Evolutionary conservation across 495 filamentous ascomycete species (phyloP).

Genomic region (Talaromyces wortmannii): DNA sequence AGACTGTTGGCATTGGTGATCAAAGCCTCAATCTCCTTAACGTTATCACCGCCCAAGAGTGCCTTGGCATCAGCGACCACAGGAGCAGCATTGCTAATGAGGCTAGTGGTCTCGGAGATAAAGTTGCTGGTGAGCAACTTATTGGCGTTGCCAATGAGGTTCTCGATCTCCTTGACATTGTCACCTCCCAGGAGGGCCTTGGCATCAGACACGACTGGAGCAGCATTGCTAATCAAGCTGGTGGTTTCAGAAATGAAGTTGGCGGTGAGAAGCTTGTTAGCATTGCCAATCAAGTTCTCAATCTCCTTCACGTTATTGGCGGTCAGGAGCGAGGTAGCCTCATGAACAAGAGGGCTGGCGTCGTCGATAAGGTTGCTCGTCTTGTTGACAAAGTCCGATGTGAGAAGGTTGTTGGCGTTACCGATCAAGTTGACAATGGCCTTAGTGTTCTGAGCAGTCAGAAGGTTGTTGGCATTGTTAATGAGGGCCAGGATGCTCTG

Average conservation of each 20-base stretch:
- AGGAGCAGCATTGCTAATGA: conserved; percentile 24
- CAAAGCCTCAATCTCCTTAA: conserved; percentile 29
- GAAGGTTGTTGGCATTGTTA: conserved; percentile 17
- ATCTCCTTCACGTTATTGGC: conserved; percentile 29
- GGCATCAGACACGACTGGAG: conserved; percentile 17
- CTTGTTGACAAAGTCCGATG: conserved; percentile 28
- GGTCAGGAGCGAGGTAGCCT: conserved; percentile 33
- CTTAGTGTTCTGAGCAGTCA: conserved; percentile 30
- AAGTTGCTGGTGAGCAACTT: conserved; percentile 18
- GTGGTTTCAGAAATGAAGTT: conserved; percentile 26
- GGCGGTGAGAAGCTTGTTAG: conserved; percentile 21
- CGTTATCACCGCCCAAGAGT: conserved; percentile 20
- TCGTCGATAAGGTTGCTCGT: conserved; percentile 27
- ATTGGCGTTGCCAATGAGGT: conserved; percentile 28
- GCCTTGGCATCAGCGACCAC: conserved; percentile 7
- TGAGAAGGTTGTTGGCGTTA: conserved; percentile 31
- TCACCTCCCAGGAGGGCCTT: conserved; percentile 17
- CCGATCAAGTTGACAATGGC: conserved; percentile 24
- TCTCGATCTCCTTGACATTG: conserved; percentile 25
- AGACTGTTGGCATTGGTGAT: conserved; percentile 32
- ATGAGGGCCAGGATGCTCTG: conserved; percentile 22
- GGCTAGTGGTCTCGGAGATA: conserved; percentile 25
- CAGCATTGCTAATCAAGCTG: conserved; percentile 17
- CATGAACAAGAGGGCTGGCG: conserved; percentile 27
- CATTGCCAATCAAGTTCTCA: conserved; percentile 25